A percentile compares a stretch with the other conserved stretches of the same genome.
Conservation (phyloP, 148 eudicot genomes). For the Rhododendron vialii region DNA sequence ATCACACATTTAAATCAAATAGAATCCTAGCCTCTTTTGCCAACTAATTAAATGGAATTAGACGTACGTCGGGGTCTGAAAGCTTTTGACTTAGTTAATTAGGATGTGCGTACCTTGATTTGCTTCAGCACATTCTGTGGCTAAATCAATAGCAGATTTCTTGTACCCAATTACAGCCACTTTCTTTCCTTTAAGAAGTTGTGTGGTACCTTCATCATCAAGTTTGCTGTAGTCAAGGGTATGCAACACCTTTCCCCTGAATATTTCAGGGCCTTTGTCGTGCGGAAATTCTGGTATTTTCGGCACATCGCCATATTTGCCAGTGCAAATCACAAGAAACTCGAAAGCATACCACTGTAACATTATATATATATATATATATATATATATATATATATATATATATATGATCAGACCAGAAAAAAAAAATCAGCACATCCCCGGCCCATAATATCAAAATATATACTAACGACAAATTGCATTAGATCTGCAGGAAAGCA, state of each 20-base stretch:
- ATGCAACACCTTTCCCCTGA: slow-evolving; percentile 72
- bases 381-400: background rate
- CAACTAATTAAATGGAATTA: too few species aligned
- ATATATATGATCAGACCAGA: background rate
- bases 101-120: slow-evolving; percentile 56
- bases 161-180: slow-evolving; percentile 86
- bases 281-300: slow-evolving; percentile 55
- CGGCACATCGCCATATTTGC: slow-evolving; percentile 82
- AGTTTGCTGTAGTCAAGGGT: slow-evolving; percentile 86
- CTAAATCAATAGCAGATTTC: slow-evolving; percentile 93
- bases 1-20: too few species aligned
- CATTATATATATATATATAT: background rate
- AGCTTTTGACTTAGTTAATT: background rate
- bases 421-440: background rate
- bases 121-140: slow-evolving; percentile 85
- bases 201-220: slow-evolving; percentile 41
- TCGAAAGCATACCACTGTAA: slow-evolving; percentile 73
- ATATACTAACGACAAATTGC: background rate
- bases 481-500: background rate
- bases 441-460: background rate
- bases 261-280: slow-evolving; percentile 76
- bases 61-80: background rate
- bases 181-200: slow-evolving; percentile 61
- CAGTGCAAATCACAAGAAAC: slow-evolving; percentile 78
- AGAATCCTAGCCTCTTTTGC: too few species aligned